Evolutionary conservation across 2,329 filamentous ascomycete genomes (phyloP).

Genomic region (Blastomyces parvus): DNA sequence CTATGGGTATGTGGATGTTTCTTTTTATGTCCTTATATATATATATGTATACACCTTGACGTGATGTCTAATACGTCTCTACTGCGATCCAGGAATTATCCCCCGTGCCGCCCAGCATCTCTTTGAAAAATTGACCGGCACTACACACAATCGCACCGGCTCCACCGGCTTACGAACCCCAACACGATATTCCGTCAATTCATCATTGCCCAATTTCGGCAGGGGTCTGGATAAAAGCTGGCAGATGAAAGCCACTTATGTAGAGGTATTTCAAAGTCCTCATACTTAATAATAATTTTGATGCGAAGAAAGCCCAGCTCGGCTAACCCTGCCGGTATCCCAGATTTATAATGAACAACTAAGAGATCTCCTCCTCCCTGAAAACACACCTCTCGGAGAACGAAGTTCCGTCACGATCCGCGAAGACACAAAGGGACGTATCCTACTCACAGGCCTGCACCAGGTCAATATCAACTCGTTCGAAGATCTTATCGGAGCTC

Average conservation of each 20-base stretch:
- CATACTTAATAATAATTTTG: neutral
- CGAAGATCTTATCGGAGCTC: constrained; percentile 77
- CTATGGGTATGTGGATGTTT: constrained; percentile 59
- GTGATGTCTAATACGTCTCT: neutral
- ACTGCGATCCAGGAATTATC: constrained; percentile 64
- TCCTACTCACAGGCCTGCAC: constrained; percentile 80
- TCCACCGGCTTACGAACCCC: constrained; percentile 74
- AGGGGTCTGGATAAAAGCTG: constrained; percentile 61
- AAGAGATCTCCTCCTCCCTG: constrained; percentile 76
- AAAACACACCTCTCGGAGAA: constrained; percentile 59
- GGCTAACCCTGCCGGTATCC: constrained; percentile 8
- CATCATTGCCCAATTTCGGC: constrained; percentile 39
- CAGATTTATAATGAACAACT: constrained; percentile 98
- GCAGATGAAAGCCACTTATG: constrained; percentile 88
- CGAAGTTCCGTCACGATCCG: constrained; percentile 77
- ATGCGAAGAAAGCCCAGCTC: constrained; percentile 4
- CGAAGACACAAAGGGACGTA: constrained; percentile 89
- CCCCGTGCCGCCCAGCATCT: constrained; percentile 77
- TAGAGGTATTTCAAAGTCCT: constrained; percentile 43
- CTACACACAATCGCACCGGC: constrained; percentile 49
- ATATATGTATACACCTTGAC: neutral
- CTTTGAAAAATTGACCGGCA: constrained; percentile 57
- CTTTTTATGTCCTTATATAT: constrained; percentile 13
- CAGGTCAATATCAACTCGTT: constrained; percentile 84
- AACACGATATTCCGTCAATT: constrained; percentile 59